Percentiles rank a stretch among this genome's conserved stretches.
phyloP scores from a whole-genome alignment of 1,139 yeast genomes.

The Pichia sp. region DNA sequence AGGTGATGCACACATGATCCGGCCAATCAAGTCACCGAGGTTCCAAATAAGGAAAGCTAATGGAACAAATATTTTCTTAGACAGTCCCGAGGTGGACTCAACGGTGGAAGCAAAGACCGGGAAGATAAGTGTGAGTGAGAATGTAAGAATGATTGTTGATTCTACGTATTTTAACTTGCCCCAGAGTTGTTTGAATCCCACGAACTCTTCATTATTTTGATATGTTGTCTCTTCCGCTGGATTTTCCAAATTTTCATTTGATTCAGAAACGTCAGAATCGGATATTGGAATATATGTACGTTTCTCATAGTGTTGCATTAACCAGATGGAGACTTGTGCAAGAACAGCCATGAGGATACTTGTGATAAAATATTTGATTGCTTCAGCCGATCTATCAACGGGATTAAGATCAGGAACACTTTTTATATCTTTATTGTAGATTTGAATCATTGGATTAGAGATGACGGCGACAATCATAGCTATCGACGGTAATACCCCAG shows the following conservation, averaged over 20 bases:
- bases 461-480: conserved; percentile 61
- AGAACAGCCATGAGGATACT: conserved; percentile 56
- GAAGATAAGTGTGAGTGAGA: conserved; percentile 71
- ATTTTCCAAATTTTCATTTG: conserved; percentile 5
- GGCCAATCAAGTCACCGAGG: conserved; percentile 75
- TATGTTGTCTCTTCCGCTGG: too few relatives aligned
- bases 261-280: conserved; percentile 5
- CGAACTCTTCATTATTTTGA: conserved; percentile 3
- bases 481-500: conserved; percentile 84
- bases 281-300: background rate
- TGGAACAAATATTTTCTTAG: conserved; percentile 59
- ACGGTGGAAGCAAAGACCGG: conserved; percentile 85
- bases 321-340: conserved; percentile 33
- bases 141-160: conserved; percentile 65
- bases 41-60: conserved; percentile 82
- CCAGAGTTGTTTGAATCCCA: conserved; percentile 42
- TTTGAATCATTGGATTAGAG: conserved; percentile 20
- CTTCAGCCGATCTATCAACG: conserved; percentile 21
- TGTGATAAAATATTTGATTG: conserved; percentile 57
- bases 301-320: conserved; percentile 30
- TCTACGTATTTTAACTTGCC: conserved; percentile 57
- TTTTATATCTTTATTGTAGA: background rate
- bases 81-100: conserved; percentile 38
- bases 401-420: background rate
- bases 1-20: conserved; percentile 56